Conservation (phyloP, 2,329 filamentous ascomycete species). For the Cytospora piceicola region DNA sequence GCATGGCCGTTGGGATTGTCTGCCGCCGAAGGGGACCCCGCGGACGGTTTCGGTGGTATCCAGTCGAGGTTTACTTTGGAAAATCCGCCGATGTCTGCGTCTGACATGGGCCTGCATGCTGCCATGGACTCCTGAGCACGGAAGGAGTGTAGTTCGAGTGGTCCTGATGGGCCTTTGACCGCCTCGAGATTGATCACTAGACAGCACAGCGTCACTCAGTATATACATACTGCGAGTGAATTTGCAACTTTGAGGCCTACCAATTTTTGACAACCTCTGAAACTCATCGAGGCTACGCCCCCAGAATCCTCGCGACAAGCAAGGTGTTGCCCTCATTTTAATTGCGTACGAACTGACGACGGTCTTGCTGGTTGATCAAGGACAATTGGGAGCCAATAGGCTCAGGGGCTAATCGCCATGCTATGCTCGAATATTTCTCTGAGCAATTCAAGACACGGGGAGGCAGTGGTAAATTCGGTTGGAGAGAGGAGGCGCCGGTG, state of each 20-base stretch:
- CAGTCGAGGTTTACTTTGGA: constrained; percentile 76
- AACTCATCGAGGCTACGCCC: constrained; percentile 64
- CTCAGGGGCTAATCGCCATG: constrained; percentile 14
- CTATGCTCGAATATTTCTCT: not conserved
- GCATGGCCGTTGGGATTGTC: constrained; percentile 59
- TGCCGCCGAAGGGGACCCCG: constrained; percentile 34
- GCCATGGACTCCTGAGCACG: constrained; percentile 50
- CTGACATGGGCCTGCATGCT: constrained; percentile 78
- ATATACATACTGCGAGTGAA: constrained; percentile 9
- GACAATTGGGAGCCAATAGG: constrained; percentile 19
- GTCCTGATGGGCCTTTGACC: constrained; percentile 65
- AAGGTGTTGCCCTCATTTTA: constrained; percentile 54
- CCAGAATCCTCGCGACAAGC: constrained; percentile 58
- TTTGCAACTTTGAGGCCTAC: constrained; percentile 42
- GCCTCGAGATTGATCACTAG: constrained; percentile 71
- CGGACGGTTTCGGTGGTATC: constrained; percentile 42
- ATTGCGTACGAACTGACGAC: not conserved
- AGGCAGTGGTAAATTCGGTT: not conserved
- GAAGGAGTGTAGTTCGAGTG: constrained; percentile 69
- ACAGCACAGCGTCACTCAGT: constrained; percentile 27
- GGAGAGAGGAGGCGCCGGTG: not conserved
- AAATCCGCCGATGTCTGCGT: constrained; percentile 84
- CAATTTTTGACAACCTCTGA: constrained; percentile 58
- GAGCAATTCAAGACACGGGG: not conserved
- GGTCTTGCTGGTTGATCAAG: not conserved